Evolutionary conservation across 2,329 filamentous ascomycete genomes (phyloP), one percentile per base, ranked within the genome.

Genomic region (Simplicillium sp.): DNA sequence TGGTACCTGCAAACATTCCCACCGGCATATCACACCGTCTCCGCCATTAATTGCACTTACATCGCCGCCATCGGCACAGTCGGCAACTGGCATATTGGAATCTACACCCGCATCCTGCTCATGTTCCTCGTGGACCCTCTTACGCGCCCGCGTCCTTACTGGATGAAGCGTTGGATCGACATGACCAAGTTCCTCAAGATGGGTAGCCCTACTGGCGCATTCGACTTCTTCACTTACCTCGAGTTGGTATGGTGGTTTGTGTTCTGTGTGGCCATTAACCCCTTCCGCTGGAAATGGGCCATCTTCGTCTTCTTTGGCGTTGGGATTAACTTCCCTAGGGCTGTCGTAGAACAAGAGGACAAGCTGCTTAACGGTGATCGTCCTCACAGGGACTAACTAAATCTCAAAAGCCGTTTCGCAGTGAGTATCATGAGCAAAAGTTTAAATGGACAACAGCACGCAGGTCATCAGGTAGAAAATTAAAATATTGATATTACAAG

Each of bases 1-100:
- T 94, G 87, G 87, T 94, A 92, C 50, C 72, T 94, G 0, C 87
- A 94, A 58, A 84, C 84, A 1, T 94, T 94, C 61, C 87, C 87
- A 4, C 84, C 87, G 0, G 60, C 67, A 3, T 82, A 89, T 48
- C 76, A 82, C 1, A 81, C 77, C 29, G 71, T 94, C 37, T 87
- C 82, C 47, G 82, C 81, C 47, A 89, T 87, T 62, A 94, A 94
- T 61, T 74, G 82, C 66, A 92, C 86, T 0, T 94, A 89, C 49
- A 68, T 88, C 42, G 79, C 83, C 40, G 86, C 80, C 4, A 89
- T 92, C 43, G 86, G 85, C 1, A 84, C 82, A 0, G 84, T 92
- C 2, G 84, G 87, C 0, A 89, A 92, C 58, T 90, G 84, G 73
- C 87, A 94, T 53, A 90, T 94, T 36, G 87, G 87, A 4, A 90